Conservation (phyloP, 768 basidiomycete species). For the Leccinum obscurum region DNA sequence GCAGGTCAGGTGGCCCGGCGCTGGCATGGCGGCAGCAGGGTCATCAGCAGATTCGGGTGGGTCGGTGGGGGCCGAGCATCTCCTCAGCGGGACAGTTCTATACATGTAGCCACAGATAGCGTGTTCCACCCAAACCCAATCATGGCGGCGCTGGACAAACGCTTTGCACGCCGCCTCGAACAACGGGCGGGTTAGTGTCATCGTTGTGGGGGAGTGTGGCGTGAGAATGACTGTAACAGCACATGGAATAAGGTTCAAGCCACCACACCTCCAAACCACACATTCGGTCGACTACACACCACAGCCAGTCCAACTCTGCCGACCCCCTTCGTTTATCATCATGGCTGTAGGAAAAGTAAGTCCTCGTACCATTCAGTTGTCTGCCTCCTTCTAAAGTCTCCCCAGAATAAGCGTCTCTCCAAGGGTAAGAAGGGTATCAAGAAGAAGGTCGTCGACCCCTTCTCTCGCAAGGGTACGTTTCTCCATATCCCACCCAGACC, state of each 20-base stretch:
- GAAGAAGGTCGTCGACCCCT: conserved; percentile 99
- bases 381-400: conserved; percentile 4
- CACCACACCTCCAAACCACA: conserved; percentile 35
- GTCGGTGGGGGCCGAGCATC: conserved; percentile 6
- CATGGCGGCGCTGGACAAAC: conserved; percentile 42
- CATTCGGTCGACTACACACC: conserved; percentile 28
- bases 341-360: conserved; percentile 92
- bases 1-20: conserved; percentile 42
- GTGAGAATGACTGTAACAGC: conserved; percentile 46
- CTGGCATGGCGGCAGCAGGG: conserved; percentile 36
- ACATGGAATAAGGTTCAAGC: conserved; percentile 60
- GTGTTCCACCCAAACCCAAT: conserved; percentile 67
- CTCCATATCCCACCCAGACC: not conserved
- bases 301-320: conserved; percentile 49
- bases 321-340: conserved; percentile 43
- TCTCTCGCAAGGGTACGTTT: conserved; percentile 91
- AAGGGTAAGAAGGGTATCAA: conserved; percentile 99
- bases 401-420: conserved; percentile 94
- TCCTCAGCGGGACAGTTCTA: conserved; percentile 33
- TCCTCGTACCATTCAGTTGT: not conserved
- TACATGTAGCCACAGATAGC: conserved; percentile 54
- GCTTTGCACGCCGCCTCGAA: conserved; percentile 62
- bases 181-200: conserved; percentile 48
- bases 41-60: conserved; percentile 33
- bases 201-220: conserved; percentile 27